Evolutionary conservation across 1,284 basidiomycete genomes (phyloP), one percentile per base, ranked within the genome.

Genomic region (Papiliotrema terrestris): DNA sequence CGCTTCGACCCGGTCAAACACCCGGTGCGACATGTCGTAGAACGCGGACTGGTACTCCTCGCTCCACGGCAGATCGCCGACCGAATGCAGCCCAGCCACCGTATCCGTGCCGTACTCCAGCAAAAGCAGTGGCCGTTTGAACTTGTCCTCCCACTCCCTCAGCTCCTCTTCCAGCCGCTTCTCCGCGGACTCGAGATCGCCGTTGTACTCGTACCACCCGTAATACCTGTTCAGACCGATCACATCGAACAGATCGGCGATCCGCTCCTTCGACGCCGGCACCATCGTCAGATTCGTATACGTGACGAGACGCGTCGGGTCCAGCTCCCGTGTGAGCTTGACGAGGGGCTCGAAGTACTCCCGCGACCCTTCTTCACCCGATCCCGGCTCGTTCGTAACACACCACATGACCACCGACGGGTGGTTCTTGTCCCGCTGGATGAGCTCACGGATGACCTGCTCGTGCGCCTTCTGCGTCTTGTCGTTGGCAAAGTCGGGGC

Each of bases 161-260:
- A 66, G 49, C 43, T 66, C 64, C 29, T 46, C 49, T 44, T 64
- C 62, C 39, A 66, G 58, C 8, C 45, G 20, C 19, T 46, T 41
- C 48, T 60, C 64, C 2, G 64, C 64, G 14, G 49, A 32, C 15
- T 25, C 55, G 35, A 66, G 57, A 48, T 66, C 55, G 11, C 60
- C 62, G 1, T 56, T 64, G n/a, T 54, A 51, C 25, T 45, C 52
- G 56, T 66, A 66, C 64, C 64, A 66, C 13, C 64, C 64, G 38
- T 61, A 66, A 49, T 66, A 66, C 15, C 64, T 26, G 55, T 66
- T 66, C 25, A 66, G 32, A 26, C 64, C 56, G 49, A 66, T 66
- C 41, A 64, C 56, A 41, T 66, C 64, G 50, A 64, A 66, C 1
- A 66, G 49, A 26, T 64, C 56, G 23, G 58, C 64, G 45, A 66